Percentiles rank a stretch among this genome's conserved stretches.
Evolutionary conservation across 2,329 filamentous ascomycete genomes (phyloP).

Genomic region (Ophidiomyces ophidiicola): DNA sequence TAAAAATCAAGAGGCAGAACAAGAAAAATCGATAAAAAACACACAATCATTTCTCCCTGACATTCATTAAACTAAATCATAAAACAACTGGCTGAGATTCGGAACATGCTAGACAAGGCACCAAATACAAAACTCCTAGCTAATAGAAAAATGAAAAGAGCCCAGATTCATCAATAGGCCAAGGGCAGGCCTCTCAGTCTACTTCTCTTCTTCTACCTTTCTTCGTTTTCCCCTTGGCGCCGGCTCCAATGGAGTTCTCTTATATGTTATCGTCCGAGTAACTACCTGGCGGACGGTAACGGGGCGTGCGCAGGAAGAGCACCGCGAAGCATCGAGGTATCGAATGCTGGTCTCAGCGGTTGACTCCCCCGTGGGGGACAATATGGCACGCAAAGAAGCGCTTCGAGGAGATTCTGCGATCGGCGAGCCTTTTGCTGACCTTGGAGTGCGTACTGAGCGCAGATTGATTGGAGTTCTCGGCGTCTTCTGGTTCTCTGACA

Average conservation of each 20-base stretch:
- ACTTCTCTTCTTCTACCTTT: constrained; percentile 40
- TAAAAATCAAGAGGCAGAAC: background rate
- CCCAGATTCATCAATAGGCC: background rate
- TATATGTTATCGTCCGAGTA: constrained; percentile 77
- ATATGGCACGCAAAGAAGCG: constrained; percentile 56
- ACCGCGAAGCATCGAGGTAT: constrained; percentile 49
- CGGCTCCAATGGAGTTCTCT: constrained; percentile 60
- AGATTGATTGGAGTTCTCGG: constrained; percentile 34
- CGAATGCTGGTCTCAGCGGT: constrained; percentile 56
- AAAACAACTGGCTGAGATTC: constrained; percentile 1
- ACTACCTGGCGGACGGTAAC: constrained; percentile 76
- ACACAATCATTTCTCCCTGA: background rate
- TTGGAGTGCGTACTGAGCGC: constrained; percentile 57
- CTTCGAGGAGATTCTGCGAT: constrained; percentile 58
- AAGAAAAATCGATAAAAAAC: background rate
- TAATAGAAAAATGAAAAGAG: constrained; percentile 2
- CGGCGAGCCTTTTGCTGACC: constrained; percentile 57
- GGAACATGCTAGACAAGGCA: constrained; percentile 1
- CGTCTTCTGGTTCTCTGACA: constrained; percentile 44
- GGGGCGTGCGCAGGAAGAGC: constrained; percentile 45
- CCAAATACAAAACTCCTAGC: constrained; percentile 4
- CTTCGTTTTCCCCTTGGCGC: constrained; percentile 88
- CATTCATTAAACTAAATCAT: background rate
- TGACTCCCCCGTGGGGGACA: constrained; percentile 67
- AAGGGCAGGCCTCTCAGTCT: background rate